A percentile compares a stretch with the other conserved stretches of the same genome.
phyloP scores from a whole-genome alignment of 805 yeast species.

The Teunomyces tritomae region DNA sequence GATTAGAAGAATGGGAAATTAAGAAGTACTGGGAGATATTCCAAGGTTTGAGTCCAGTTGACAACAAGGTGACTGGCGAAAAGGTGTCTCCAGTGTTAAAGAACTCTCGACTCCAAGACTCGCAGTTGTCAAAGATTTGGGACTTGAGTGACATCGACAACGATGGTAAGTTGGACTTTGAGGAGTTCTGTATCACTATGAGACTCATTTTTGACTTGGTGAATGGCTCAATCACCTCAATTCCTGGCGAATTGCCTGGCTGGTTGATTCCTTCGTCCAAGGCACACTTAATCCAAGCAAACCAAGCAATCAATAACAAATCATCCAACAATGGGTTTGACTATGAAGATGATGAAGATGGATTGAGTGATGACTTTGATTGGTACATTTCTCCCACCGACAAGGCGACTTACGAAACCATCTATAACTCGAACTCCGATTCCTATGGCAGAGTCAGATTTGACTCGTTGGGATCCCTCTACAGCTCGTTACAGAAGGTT shows the following conservation, averaged over 20 bases:
- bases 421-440: constrained; percentile 74
- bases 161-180: constrained; percentile 91
- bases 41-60: constrained; percentile 79
- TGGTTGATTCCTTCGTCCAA: constrained; percentile 94
- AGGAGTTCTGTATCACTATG: constrained; percentile 98
- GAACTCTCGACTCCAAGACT: constrained; percentile 79
- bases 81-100: constrained; percentile 82
- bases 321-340: constrained; percentile 17
- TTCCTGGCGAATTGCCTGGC: constrained; percentile 77
- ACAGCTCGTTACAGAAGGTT: constrained; percentile 63
- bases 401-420: constrained; percentile 69
- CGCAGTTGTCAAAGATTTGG: constrained; percentile 84
- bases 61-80: constrained; percentile 79
- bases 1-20: constrained; percentile 91
- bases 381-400: constrained; percentile 97
- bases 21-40: constrained; percentile 98
- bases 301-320: constrained; percentile 53
- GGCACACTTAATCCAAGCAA: constrained; percentile 81
- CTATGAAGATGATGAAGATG: constrained; percentile 59
- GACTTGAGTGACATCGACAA: constrained; percentile 88
- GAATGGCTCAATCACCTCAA: constrained; percentile 54
- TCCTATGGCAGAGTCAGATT: constrained; percentile 76
- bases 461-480: constrained; percentile 66
- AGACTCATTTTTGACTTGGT: constrained; percentile 88
- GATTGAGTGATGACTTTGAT: constrained; percentile 69